Evolutionary conservation across 345 rosid genomes (phyloP), one percentile per base, ranked within the genome.

Genomic region (Trapa incisa): DNA sequence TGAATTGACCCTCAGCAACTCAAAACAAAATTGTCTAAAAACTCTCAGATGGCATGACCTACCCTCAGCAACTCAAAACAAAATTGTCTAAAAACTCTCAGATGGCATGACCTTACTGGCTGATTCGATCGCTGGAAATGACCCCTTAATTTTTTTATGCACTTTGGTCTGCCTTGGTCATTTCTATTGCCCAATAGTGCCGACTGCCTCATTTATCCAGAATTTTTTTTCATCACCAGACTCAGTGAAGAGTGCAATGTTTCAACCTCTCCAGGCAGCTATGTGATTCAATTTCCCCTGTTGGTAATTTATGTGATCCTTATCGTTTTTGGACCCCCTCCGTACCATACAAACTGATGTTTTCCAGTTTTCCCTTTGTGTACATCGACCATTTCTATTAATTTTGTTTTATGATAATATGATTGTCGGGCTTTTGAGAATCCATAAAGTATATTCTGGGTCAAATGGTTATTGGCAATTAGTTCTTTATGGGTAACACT

Each of bases 261-360:
- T 78, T 74, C 78, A 79, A 91, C 86, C 96, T 92, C 96, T 92
- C 98, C 87, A 82, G 77, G 84, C 85, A 81, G 88, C 81, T 78
- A 56, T 61, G 47, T 47, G 75, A 66, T 78, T 64, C 67, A 48
- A 22, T 57, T 32, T 47, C 73, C 69, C 67, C 69, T 56, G 62
- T 65, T 67, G 47, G 68, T 39, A 58, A 3, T 15, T 32, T 9
- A 1, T 54, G 60, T 54, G 6, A 4, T 54, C 33, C 11, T 54
- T 11, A 7, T 54, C 32, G n/a, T 5, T 54, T 3, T 9, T n/a
- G 60, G 33, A n/a, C 2, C 48, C 48, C 17, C 22, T 22, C 29
- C 29, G 29, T 22, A 22, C 29, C 56, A 50, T 50, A 15, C 3
- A 29, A 5, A 15, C n/a, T 7, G 29, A 45, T 45, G 48, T 45